phyloP scores from a whole-genome alignment of 495 filamentous ascomycete species.

The Apiosordaria backusii region DNA sequence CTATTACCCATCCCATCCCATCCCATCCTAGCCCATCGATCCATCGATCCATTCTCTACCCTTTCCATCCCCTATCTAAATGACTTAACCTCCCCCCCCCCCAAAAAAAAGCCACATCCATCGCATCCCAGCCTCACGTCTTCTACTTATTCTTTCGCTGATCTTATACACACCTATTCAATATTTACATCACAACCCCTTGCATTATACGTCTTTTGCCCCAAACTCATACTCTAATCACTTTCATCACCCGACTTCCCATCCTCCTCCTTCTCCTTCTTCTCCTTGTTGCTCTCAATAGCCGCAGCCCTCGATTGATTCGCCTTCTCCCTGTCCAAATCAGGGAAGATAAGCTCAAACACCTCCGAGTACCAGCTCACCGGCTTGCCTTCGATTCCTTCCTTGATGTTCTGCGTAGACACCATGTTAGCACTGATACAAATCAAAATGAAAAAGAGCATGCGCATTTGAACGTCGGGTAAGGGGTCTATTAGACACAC shows the following conservation, averaged over 20 bases:
- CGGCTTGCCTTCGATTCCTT: conserved; percentile 84
- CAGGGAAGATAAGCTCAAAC: conserved; percentile 84
- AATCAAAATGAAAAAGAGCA: no score
- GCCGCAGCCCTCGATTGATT: conserved; percentile 65
- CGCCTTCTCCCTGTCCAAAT: conserved; percentile 69
- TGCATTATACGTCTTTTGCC: no score
- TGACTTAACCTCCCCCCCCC: no score
- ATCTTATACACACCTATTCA: not conserved
- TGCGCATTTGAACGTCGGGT: not conserved
- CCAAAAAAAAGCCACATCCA: no score
- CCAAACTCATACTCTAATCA: no score
- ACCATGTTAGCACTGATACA: conserved; percentile 32
- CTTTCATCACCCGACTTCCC: conserved; percentile 36
- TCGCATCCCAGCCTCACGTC: no score
- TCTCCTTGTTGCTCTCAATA: conserved; percentile 45
- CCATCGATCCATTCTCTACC: no score
- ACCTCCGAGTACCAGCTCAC: conserved; percentile 93
- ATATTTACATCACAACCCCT: not conserved
- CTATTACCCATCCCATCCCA: no score
- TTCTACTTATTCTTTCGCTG: not conserved
- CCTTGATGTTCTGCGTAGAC: conserved; percentile 80
- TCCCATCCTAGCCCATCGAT: no score
- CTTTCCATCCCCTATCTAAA: no score
- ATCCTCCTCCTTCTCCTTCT: conserved; percentile 26
- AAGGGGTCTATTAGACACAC: no score